Conservation (phyloP, 2,329 filamentous ascomycete species). For the Plectosphaerella sp. region DNA sequence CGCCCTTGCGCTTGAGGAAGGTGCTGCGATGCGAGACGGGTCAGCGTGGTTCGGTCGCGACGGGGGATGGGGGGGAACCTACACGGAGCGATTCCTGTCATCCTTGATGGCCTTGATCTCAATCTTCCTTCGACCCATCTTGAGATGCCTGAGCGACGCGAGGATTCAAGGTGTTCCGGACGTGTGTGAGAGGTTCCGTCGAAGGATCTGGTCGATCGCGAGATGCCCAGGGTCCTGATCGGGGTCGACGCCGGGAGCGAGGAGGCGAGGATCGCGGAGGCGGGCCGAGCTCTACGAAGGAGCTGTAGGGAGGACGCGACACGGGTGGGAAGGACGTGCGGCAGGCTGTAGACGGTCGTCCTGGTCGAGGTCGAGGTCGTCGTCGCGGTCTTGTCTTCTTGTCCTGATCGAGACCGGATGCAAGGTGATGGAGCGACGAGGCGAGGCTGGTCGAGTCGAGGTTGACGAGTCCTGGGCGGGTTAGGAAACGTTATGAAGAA, state of each 20-base stretch:
- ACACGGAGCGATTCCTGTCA: slow-evolving; percentile 97
- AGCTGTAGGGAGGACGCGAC: too few relatives aligned
- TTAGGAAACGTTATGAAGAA: neutral
- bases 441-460: slow-evolving; percentile 9
- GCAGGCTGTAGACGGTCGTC: too few relatives aligned
- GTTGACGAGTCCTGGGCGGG: slow-evolving; percentile 1
- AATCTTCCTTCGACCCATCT: slow-evolving; percentile 97
- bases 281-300: neutral
- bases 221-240: neutral
- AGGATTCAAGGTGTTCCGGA: neutral
- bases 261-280: neutral
- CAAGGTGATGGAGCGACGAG: slow-evolving; percentile 10
- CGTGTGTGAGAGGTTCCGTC: neutral
- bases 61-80: slow-evolving; percentile 37
- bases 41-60: slow-evolving; percentile 2
- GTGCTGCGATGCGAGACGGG: slow-evolving; percentile 54
- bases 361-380: too few relatives aligned
- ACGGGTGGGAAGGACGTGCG: too few relatives aligned
- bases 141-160: slow-evolving; percentile 14
- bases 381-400: too few relatives aligned
- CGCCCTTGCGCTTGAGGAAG: slow-evolving; percentile 97
- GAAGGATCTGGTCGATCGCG: too few relatives aligned
- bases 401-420: too few relatives aligned
- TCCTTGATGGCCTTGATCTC: slow-evolving; percentile 99
- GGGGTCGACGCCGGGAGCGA: neutral